Evolutionary conservation across 2,329 filamentous ascomycete genomes (phyloP), one percentile per base, ranked within the genome.

Genomic region (Incumbomyces delicatus): DNA sequence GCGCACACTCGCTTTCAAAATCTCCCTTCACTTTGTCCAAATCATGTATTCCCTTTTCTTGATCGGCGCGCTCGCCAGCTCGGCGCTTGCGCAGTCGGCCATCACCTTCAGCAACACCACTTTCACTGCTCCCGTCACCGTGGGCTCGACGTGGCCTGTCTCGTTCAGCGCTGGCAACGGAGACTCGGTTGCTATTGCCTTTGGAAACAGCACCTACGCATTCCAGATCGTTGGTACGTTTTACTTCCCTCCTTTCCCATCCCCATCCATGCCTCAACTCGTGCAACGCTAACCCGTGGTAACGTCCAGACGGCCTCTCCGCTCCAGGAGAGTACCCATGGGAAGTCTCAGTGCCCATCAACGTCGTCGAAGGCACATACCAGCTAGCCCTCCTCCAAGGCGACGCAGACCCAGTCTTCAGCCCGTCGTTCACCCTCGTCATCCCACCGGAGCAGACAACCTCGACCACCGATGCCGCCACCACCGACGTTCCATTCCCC

Each of bases 91-190:
- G 35, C 47, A 51, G 30, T 48, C 48, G 16, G 42, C 50, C 17
- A 30, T 48, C 27, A 14, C 30, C 17, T 55, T 57, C 43, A 36
- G 35, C 44, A 48, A 44, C 41, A 53, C 51, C 41, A 50, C 51
- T 12, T 55, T 50, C 45, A 41, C 14, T 17, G 32, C 32, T 34
- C 33, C 36, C 5, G 53, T 52, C 37, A 49, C 47, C 10, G 46
- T 50, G 12, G 54, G 53, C 38, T 43, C 53, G 22, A 22, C 50
- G 18, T 51, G 50, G 51, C 46, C 48, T 2, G 51, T 57, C 44
- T 39, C 46, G 6, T 57, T 48, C 47, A 49, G 49, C 29, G 36
- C 46, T 18, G 54, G 54, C 7, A 44, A 53, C 40, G 49, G 49
- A 6, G 39, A 39, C 2, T 46, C 49, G 7, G 50, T 56, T 11